Evolutionary conservation across 352 stramenopile genomes (phyloP), one percentile per base, ranked within the genome.

Genomic region (Phytopythium oedochilum): DNA sequence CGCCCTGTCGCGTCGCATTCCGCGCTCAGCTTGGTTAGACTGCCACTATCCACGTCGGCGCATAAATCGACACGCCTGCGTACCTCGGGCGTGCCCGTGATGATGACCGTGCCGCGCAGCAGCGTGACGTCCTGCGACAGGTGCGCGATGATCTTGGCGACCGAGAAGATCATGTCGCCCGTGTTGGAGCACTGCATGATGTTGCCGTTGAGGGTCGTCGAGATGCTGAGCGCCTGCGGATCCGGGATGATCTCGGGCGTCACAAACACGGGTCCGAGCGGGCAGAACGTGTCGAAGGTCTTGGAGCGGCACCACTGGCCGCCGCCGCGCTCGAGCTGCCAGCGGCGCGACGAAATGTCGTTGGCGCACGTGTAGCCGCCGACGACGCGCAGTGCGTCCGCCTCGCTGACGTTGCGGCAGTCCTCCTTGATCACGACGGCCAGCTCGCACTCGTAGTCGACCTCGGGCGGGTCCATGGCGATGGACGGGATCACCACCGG

Each of bases 381-480:
- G 5, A 97, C 88, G 60, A 85, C 95, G 22, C 75, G 76, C 39
- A 97, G 64, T 38, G 88, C 90, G 34, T 96, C 80, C 44, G 88
- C 63, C 50, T 87, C 75, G 15, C 77, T 86, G 29, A 97, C 86
- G 57, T 97, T 78, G 55, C 88, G 92, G 63, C 78, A 88, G 14
- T 59, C 63, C 47, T 90, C 74, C n/a, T 82, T 83, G 26, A 97
- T 81, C 43, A 97, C 70, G 2, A 97, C 83, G 0, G 87, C 90
- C 22, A 97, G 72, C 58, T 97, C 90, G 59, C 86, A 95, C 56
- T 97, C 90, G 52, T 96, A 97, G 62, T 97, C 90, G 12, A 96
- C 70, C 60, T 96, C 80, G n/a, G 73, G 68, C 10, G 80, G 79
- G 22, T 77, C 69, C 5, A 64, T 73, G 5, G 83, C 75, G 20